A percentile compares a stretch with the other conserved stretches of the same genome.
These are phyloP conservation scores for Phytophthora litchii DNA, from an alignment of 352 stramenopile species.

Conservation along the genomic window DNA sequence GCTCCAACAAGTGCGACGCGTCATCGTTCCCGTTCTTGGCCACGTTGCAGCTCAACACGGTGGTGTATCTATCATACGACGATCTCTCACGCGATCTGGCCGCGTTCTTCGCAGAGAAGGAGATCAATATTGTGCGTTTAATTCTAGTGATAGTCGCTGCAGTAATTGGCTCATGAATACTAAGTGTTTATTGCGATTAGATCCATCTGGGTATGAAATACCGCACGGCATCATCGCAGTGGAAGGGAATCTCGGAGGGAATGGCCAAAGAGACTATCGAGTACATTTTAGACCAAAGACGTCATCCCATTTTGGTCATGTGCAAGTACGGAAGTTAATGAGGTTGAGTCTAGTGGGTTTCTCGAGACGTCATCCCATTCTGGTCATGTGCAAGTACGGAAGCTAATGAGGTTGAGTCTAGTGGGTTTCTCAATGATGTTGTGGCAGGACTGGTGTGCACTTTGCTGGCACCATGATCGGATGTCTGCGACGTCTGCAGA, in stretches of 20 bases:
- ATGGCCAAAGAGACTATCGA: slow-evolving; percentile 89
- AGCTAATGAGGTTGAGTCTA: too few relatives aligned
- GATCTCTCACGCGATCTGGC: slow-evolving; percentile 77
- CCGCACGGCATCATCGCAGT: slow-evolving; percentile 65
- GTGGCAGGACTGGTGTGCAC: slow-evolving; percentile 68
- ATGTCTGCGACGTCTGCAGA: slow-evolving; percentile 81
- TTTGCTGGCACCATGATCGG: slow-evolving; percentile 83
- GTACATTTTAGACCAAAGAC: slow-evolving; percentile 79
- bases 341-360: not conserved
- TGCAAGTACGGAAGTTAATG: slow-evolving; percentile 67
- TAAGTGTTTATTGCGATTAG: slow-evolving; percentile 27
- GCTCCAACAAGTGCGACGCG: slow-evolving; percentile 87
- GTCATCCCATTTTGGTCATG: slow-evolving; percentile 86
- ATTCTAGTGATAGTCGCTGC: not conserved
- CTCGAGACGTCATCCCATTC: not conserved
- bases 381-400: too few relatives aligned
- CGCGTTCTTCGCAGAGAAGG: slow-evolving; percentile 84
- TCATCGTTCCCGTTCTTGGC: slow-evolving; percentile 85
- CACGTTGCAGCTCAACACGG: slow-evolving; percentile 81
- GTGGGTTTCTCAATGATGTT: not conserved
- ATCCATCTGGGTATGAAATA: slow-evolving; percentile 88
- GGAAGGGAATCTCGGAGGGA: slow-evolving; percentile 75
- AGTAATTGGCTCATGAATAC: not conserved
- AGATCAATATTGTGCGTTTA: slow-evolving; percentile 68
- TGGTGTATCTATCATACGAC: slow-evolving; percentile 88